Percentiles rank a stretch among this genome's conserved stretches.
These are phyloP conservation scores for Dactylonectria macrodidyma DNA, from an alignment of 2,329 filamentous ascomycete species.

Conservation along the genomic window DNA sequence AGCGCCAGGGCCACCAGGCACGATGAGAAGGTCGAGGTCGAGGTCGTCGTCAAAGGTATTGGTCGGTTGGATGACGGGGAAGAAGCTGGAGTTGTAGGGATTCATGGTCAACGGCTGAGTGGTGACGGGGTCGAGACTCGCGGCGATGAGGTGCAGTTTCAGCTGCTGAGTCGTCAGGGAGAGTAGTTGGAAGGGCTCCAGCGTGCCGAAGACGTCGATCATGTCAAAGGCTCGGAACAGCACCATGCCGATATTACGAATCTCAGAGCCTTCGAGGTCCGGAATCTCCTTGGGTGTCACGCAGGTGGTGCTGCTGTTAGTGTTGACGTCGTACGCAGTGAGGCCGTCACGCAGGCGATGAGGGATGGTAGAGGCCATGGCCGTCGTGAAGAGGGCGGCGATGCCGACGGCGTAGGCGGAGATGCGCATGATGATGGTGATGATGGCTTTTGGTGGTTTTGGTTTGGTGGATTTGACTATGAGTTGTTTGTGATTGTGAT, in stretches of 20 bases:
- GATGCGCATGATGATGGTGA: conserved; percentile 38
- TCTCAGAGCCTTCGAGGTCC: conserved; percentile 37
- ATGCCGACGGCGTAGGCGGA: conserved; percentile 28
- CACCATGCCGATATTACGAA: conserved; percentile 57
- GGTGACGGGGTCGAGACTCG: conserved; percentile 58
- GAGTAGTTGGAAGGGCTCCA: conserved; percentile 61
- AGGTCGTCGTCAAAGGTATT: conserved; percentile 68
- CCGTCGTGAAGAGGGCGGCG: conserved; percentile 25
- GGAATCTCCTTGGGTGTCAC: conserved; percentile 42
- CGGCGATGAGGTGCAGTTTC: conserved; percentile 59
- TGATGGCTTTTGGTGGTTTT: background rate
- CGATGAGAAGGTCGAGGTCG: conserved; percentile 71
- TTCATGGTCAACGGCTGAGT: conserved; percentile 52
- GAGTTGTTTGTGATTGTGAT: background rate
- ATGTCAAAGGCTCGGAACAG: conserved; percentile 62
- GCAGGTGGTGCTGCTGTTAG: conserved; percentile 29
- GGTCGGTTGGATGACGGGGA: conserved; percentile 56
- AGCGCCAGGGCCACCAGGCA: conserved; percentile 74
- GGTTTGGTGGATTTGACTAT: background rate
- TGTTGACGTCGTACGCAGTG: background rate
- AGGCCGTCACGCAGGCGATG: conserved; percentile 2
- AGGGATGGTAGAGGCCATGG: conserved; percentile 29
- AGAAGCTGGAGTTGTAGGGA: conserved; percentile 54
- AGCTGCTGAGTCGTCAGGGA: conserved; percentile 51
- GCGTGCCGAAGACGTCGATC: conserved; percentile 63